Evolutionary conservation across 768 basidiomycete genomes (phyloP), one percentile per base, ranked within the genome.

Genomic region (Tulasnella sp.): DNA sequence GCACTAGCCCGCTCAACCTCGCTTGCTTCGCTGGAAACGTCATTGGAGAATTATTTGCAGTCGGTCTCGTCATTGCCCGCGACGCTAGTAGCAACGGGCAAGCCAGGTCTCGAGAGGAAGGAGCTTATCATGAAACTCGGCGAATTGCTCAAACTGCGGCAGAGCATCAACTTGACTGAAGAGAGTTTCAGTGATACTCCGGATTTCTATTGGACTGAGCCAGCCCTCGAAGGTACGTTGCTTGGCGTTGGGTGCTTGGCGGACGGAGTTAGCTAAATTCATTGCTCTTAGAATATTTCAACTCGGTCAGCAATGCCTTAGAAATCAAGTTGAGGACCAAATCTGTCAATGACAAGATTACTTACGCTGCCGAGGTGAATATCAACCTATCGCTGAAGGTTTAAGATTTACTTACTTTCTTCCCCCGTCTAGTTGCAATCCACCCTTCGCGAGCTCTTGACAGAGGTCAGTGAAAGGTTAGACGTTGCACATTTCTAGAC

Each of bases 121-220:
- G 91, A 88, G 3, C 87, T 98, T 68, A 94, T 98, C 76, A 91
- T 91, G 82, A 95, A 96, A 79, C 84, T 98, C 1, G 96, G 96
- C 11, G 88, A 91, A 77, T 83, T 98, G 69, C 89, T 98, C 86
- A 90, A 89, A 77, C 92, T 98, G 79, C 85, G 96, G 59, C 96
- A 98, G 81, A 89, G 92, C 29, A 83, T 97, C 35, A 98, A 97
- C 77, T 86, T 98, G 68, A 94, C 91, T 76, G 83, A 90, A 62
- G 90, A 94, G 78, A 95, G 94, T 76, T 92, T 94, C 77, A 88
- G 88, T 63, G 94, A 95, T 77, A 88, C 89, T 0, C 93, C 92
- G 0, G 91, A 97, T 79, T 90, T 98, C 75, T 95, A 97, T 79
- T 98, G 96, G 95, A 85, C 90, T 19, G 93, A 97, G 78, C 93